Evolutionary conservation across 805 yeast species (phyloP).

Genomic region (Myxozyma vanderwaltii): DNA sequence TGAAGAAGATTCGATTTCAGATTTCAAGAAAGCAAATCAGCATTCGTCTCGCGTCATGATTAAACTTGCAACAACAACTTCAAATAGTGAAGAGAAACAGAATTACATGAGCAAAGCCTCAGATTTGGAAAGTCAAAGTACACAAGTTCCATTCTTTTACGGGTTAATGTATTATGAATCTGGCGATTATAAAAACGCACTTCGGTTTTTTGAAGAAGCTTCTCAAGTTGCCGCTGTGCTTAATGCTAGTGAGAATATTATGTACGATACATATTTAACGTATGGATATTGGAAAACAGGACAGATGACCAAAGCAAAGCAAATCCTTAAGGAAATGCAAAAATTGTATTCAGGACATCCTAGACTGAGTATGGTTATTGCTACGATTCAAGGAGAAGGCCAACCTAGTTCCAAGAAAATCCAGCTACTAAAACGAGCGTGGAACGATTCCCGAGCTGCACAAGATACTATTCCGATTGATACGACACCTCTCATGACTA

Average conservation of each 20-base stretch:
- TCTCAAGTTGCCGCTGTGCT: too few relatives aligned
- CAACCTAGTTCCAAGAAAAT: neutral
- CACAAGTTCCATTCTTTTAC: neutral
- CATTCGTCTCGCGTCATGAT: neutral
- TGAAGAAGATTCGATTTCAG: neutral
- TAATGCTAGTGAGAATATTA: neutral
- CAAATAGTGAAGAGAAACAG: neutral
- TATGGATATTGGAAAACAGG: neutral
- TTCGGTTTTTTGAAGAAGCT: neutral
- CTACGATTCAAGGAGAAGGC: neutral
- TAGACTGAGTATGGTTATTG: neutral
- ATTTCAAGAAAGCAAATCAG: neutral
- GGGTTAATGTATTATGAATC: conserved; percentile 1
- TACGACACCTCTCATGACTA: conserved; percentile 2
- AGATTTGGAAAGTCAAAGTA: neutral
- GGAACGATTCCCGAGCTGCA: neutral
- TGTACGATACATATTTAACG: neutral
- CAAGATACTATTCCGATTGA: neutral
- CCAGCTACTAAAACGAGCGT: neutral
- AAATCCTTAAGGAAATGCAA: neutral
- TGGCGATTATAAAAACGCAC: neutral
- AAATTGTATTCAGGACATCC: neutral
- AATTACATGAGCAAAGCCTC: neutral
- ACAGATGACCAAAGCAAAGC: neutral
- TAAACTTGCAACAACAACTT: neutral